Evolutionary conservation across 257 asterid species (phyloP).

Genomic region (Fraxinus pennsylvanica): DNA sequence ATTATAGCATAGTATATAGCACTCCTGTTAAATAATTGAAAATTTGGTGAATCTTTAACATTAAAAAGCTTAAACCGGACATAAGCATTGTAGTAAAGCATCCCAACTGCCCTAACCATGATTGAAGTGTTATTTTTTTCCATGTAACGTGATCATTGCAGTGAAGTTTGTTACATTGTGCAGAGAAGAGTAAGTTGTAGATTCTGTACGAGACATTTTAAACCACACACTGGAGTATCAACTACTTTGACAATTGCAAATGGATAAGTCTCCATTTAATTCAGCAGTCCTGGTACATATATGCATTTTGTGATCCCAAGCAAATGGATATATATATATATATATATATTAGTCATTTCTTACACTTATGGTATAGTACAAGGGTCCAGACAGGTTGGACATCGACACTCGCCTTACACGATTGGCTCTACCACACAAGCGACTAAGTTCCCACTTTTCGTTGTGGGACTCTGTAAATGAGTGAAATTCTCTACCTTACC

Average conservation of each 20-base stretch:
- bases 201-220: conserved; percentile 34
- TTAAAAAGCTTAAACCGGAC: too few relatives aligned
- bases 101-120: neutral
- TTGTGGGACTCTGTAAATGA: neutral
- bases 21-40: too few relatives aligned
- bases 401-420: neutral
- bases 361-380: neutral
- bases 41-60: neutral
- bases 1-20: too few relatives aligned
- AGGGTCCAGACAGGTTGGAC: conserved; percentile 6
- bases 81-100: neutral
- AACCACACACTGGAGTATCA: conserved; percentile 41
- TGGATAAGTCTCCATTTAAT: conserved; percentile 8
- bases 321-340: neutral
- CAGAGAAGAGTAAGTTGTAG: conserved; percentile 45
- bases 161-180: conserved; percentile 43
- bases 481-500: too few relatives aligned
- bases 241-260: conserved; percentile 12
- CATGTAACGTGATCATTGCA: conserved; percentile 14
- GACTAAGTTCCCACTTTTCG: neutral
- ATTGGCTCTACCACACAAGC: neutral
- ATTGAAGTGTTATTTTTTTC: neutral
- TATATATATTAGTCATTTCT: neutral
- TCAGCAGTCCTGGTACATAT: neutral
- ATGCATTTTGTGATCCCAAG: neutral